Evolutionary conservation across 1,139 yeast genomes (phyloP), one percentile per base, ranked within the genome.

Genomic region (Blastobotrys arbuscula): DNA sequence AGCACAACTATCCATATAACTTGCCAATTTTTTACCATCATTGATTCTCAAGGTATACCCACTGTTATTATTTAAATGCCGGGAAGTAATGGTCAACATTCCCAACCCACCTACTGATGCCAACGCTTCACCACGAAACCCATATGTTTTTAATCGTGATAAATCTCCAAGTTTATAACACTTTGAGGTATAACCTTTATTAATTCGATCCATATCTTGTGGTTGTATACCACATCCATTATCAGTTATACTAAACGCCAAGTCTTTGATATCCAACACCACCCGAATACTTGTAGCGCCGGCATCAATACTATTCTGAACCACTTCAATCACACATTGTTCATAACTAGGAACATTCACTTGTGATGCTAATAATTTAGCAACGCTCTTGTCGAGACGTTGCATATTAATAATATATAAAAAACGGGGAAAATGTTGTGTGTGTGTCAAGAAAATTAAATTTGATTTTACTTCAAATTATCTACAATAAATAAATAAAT

Each of bases 41-140:
- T 51, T 47, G 4, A 59, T 35, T 26, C 62, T 52, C 18, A 50
- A 24, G 12, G 55, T 52, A 57, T 66, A 66, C 1, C 66, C 59
- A 1, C 76, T 66, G 68, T 1, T 74, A 73, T 50, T 33, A 2
- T 33, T 39, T 13, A 10, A 59, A 64, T 5, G 71, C 65, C 28
- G 50, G 13, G 48, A 67, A 36, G 21, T 39, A 3, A 47, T 71
- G 70, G 16, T 63, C 57, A 43, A 67, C 39, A 10, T 43, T 20
- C 24, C 55, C 21, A 44, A 55, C 13, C 56, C 55, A 28, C 57
- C 58, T 18, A 88, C 77, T 49, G 84, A 77, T 23, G 85, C 81
- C 42, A 89, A 65, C 0, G 95, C 90, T 61, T 86, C 92, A 7
- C 97, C 96, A 53, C 90, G 71, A 60, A 83, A 87, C 0, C 96